Percentiles rank a stretch among this genome's conserved stretches.
These are phyloP conservation scores for Colletotrichum sp. DNA, from an alignment of 2,329 filamentous ascomycete genomes.

Conservation along the genomic window DNA sequence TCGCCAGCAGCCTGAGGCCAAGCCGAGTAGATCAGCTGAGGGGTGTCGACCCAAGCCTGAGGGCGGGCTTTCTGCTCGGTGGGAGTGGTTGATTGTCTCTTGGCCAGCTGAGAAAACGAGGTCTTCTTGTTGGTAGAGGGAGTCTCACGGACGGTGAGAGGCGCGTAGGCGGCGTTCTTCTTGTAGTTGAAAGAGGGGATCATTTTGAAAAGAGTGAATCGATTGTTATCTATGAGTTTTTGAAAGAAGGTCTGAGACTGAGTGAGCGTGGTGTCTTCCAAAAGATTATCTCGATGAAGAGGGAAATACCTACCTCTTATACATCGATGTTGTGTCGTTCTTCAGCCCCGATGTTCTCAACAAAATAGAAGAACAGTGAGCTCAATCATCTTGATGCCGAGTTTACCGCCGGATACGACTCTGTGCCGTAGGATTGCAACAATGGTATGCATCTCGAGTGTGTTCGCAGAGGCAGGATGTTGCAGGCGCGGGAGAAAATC, in stretches of 20 bases:
- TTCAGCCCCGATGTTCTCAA: neutral
- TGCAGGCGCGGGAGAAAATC: neutral
- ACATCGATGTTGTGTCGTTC: neutral
- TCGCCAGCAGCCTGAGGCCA: neutral
- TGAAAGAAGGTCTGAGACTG: neutral
- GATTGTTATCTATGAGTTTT: neutral
- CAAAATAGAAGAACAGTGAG: neutral
- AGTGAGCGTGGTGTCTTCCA: neutral
- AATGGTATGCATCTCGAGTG: neutral
- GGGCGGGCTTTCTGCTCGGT: neutral
- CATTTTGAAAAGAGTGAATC: neutral
- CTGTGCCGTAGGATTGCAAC: neutral
- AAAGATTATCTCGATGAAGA: neutral
- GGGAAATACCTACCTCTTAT: neutral
- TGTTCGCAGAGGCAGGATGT: neutral
- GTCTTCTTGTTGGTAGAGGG: neutral
- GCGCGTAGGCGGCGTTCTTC: neutral
- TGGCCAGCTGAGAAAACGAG: neutral
- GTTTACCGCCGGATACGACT: neutral
- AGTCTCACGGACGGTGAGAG: neutral
- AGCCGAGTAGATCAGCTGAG: neutral
- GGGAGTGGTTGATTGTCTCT: neutral
- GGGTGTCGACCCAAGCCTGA: slow-evolving; percentile 2
- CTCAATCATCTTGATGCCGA: neutral
- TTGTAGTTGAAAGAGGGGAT: neutral